Evolutionary conservation across 306 rosid species (phyloP).

Genomic region (Ormosia semicastrata): DNA sequence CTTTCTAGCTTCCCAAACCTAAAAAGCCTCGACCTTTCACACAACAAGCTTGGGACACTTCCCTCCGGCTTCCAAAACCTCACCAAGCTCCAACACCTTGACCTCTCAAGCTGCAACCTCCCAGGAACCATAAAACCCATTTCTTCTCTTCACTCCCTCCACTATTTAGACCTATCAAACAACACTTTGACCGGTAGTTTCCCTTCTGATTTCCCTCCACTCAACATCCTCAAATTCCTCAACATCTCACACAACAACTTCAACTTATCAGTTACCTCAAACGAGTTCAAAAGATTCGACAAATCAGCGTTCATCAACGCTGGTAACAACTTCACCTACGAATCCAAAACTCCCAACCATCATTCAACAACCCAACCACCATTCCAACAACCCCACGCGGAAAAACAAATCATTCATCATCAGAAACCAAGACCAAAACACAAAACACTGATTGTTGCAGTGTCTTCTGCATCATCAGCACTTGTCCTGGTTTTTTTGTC

Average conservation of each 20-base stretch:
- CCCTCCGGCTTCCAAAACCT: slow-evolving; percentile 55
- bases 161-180: slow-evolving; percentile 62
- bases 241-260: slow-evolving; percentile 68
- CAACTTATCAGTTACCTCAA: slow-evolving; percentile 17
- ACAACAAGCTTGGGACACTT: slow-evolving; percentile 45
- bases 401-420: not conserved
- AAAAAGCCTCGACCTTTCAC: slow-evolving; percentile 60
- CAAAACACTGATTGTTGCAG: slow-evolving; percentile 30
- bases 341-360: slow-evolving; percentile 9
- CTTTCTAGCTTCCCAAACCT: slow-evolving; percentile 55
- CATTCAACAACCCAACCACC: not conserved
- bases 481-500: slow-evolving; percentile 29
- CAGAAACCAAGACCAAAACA: slow-evolving; percentile 26
- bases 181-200: slow-evolving; percentile 62
- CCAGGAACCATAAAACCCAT: slow-evolving; percentile 48
- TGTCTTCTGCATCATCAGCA: slow-evolving; percentile 32
- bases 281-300: slow-evolving; percentile 37
- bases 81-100: slow-evolving; percentile 46
- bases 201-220: slow-evolving; percentile 73
- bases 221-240: slow-evolving; percentile 38
- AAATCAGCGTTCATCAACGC: slow-evolving; percentile 56
- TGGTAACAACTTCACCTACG: slow-evolving; percentile 43
- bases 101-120: slow-evolving; percentile 57
- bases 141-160: slow-evolving; percentile 51
- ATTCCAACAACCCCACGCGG: not conserved